Evolutionary conservation across 768 basidiomycete species (phyloP).

Genomic region (Xerocomus potaroensis): DNA sequence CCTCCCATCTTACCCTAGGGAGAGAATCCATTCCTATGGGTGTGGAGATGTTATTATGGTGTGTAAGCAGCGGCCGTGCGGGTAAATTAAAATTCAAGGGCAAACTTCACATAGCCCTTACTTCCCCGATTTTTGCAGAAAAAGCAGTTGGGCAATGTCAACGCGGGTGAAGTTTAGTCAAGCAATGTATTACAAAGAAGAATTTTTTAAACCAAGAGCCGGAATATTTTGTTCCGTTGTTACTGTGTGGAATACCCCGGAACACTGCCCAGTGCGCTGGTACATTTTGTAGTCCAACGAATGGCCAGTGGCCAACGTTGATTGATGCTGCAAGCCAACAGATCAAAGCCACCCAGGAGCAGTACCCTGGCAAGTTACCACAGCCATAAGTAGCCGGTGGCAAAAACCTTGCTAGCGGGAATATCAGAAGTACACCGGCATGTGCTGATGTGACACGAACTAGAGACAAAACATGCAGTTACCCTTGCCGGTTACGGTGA

Average conservation of each 20-base stretch:
- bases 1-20: too few relatives aligned
- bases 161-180: too few relatives aligned
- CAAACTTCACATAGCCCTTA: too few relatives aligned
- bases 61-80: too few relatives aligned
- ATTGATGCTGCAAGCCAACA: background rate
- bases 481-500: slow-evolving; percentile 8
- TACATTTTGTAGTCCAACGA: background rate
- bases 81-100: too few relatives aligned
- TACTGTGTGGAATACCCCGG: background rate
- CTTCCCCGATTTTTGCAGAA: too few relatives aligned
- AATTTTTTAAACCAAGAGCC: background rate
- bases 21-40: too few relatives aligned
- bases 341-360: background rate
- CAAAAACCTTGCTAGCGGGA: background rate
- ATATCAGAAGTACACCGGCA: slow-evolving; percentile 5
- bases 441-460: background rate
- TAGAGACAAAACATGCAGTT: background rate
- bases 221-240: background rate
- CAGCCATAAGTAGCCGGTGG: background rate
- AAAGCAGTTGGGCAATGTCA: too few relatives aligned
- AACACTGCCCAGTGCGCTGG: background rate
- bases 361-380: background rate
- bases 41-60: too few relatives aligned
- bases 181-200: too few relatives aligned
- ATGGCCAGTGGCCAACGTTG: too few relatives aligned